Conservation (phyloP, 176 grass and related monocot genomes). For the Oryza coarctata region DNA sequence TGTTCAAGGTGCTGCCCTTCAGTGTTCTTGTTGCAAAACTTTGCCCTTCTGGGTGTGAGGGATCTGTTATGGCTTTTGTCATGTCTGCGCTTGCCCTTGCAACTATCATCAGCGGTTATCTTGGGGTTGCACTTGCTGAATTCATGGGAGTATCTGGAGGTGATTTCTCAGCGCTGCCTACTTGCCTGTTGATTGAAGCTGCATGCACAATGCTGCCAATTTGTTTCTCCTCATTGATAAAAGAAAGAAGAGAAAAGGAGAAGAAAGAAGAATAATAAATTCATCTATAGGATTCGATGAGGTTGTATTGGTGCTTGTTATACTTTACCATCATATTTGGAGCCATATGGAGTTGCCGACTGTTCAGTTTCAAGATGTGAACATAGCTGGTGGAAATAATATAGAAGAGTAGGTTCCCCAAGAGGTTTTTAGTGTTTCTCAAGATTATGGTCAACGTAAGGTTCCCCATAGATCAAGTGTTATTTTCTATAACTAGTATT, state of each 20-base stretch:
- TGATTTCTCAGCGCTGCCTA: constrained; percentile 65
- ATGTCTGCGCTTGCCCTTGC: constrained; percentile 86
- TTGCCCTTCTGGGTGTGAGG: constrained; percentile 84
- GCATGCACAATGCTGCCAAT: constrained; percentile 72
- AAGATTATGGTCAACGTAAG: neutral
- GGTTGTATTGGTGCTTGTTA: neutral
- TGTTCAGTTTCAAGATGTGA: constrained; percentile 20
- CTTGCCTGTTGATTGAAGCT: constrained; percentile 68
- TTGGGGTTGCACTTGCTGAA: constrained; percentile 76
- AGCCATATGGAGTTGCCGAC: neutral
- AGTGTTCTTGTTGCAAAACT: constrained; percentile 73
- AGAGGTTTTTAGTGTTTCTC: constrained; percentile 8
- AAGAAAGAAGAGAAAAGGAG: constrained; percentile 48
- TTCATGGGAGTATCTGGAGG: constrained; percentile 58
- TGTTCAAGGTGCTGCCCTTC: constrained; percentile 80
- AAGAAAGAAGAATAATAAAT: constrained; percentile 78
- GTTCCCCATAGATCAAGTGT: constrained; percentile 39
- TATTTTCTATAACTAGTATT: neutral
- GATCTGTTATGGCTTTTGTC: constrained; percentile 81
- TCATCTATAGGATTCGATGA: neutral
- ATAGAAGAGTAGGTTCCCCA: constrained; percentile 18
- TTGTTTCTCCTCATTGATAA: constrained; percentile 53
- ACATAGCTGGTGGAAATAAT: constrained; percentile 21
- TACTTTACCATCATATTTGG: neutral
- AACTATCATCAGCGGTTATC: constrained; percentile 70